phyloP scores from a whole-genome alignment of 495 filamentous ascomycete species.

The Cairneyella variabilis region DNA sequence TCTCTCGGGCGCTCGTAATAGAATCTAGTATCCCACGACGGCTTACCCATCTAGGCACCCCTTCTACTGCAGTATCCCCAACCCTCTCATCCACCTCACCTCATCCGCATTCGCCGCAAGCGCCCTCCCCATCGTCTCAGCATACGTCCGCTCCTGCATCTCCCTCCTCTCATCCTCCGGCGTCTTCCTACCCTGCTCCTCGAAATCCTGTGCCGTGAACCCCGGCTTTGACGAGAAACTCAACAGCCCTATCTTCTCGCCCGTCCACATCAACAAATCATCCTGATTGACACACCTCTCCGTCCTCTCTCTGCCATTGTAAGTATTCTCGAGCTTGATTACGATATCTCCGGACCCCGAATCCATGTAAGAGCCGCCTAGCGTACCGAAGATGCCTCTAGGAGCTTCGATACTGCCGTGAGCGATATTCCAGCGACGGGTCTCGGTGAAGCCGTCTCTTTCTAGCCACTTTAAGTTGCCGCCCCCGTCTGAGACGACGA shows the following conservation, averaged over 20 bases:
- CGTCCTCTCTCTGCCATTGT: conserved; percentile 32
- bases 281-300: conserved; percentile 43
- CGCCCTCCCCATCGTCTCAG: conserved; percentile 65
- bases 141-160: conserved; percentile 55
- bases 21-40: too few species aligned
- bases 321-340: conserved; percentile 65
- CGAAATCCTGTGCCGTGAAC: conserved; percentile 43
- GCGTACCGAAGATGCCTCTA: conserved; percentile 37
- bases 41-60: too few species aligned
- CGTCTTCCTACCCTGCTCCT: conserved; percentile 35
- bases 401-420: conserved; percentile 36
- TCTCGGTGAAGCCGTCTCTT: conserved; percentile 76
- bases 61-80: too few species aligned
- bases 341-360: conserved; percentile 57
- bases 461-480: conserved; percentile 91
- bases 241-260: conserved; percentile 71
- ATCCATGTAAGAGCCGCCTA: conserved; percentile 37
- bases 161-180: conserved; percentile 36
- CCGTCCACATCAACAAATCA: conserved; percentile 76
- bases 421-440: conserved; percentile 70
- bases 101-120: conserved; percentile 80
- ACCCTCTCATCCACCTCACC: conserved; percentile 68
- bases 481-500: conserved; percentile 81
- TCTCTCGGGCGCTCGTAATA: too few species aligned
- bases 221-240: conserved; percentile 52